Evolutionary conservation across 2,329 filamentous ascomycete genomes (phyloP).

Genomic region (Sphaerulina populicola): DNA sequence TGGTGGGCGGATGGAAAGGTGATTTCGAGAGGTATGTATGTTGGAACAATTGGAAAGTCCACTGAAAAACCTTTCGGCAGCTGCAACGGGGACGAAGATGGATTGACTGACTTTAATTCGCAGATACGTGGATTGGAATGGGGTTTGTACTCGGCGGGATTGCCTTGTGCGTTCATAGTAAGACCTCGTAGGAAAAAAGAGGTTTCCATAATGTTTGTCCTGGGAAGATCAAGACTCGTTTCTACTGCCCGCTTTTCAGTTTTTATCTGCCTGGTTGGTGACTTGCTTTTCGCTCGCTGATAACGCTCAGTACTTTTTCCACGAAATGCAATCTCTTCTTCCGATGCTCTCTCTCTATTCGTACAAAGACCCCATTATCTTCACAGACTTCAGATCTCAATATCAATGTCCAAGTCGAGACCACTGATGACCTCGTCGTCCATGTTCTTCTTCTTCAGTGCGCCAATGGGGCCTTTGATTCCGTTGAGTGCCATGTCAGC

Average conservation of each 20-base stretch:
- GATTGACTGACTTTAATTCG: neutral
- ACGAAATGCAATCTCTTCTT: neutral
- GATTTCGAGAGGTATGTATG: conserved; percentile 75
- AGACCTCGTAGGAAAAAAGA: conserved; percentile 25
- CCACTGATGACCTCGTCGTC: conserved; percentile 89
- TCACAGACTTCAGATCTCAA: conserved; percentile 57
- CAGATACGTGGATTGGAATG: conserved; percentile 77
- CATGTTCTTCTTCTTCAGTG: conserved; percentile 56
- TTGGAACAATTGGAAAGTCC: too few relatives aligned
- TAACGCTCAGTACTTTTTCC: neutral
- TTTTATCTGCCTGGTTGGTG: neutral
- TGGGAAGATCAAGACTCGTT: neutral
- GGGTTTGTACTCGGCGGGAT: conserved; percentile 69
- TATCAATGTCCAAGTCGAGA: conserved; percentile 84
- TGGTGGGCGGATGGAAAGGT: conserved; percentile 93
- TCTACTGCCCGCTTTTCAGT: neutral
- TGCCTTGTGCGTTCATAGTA: conserved; percentile 66
- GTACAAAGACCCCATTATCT: neutral
- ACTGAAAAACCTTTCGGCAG: too few relatives aligned
- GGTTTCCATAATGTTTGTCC: neutral
- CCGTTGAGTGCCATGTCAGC: conserved; percentile 38
- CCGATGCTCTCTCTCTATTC: neutral
- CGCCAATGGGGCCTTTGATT: conserved; percentile 43
- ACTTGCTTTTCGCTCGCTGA: neutral
- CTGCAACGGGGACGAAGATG: too few relatives aligned